These are phyloP conservation scores for Brachypodium distachyon DNA, from an alignment of 202 grass and related monocot species.

Conservation along the genomic window DNA sequence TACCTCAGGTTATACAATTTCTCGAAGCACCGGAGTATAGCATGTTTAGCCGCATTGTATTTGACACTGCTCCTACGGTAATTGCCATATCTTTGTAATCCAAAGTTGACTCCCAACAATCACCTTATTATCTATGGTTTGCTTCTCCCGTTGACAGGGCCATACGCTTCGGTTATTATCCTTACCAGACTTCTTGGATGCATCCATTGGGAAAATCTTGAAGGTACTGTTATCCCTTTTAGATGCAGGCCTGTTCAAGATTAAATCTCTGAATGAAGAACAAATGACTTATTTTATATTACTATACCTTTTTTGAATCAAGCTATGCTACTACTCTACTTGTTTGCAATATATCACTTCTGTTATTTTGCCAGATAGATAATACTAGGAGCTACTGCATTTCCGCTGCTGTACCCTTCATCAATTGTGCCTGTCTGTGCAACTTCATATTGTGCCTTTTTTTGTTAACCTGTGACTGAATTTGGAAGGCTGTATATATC, in stretches of 20 bases:
- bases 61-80: conserved; percentile 97
- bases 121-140: conserved; percentile 6
- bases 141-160: conserved; percentile 43
- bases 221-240: conserved; percentile 48
- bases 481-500: background rate
- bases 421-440: background rate
- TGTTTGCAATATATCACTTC: background rate
- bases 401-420: background rate
- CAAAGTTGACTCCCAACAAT: background rate
- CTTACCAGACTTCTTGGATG: conserved; percentile 96
- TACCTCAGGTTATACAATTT: conserved; percentile 88
- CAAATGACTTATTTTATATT: background rate
- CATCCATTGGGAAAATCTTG: conserved; percentile 92
- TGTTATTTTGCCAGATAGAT: background rate
- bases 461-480: background rate
- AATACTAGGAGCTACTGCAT: background rate
- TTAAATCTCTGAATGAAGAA: background rate
- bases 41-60: conserved; percentile 93
- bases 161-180: conserved; percentile 92
- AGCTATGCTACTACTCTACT: too few species aligned
- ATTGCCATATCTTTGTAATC: conserved; percentile 3
- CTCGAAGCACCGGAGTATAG: conserved; percentile 77
- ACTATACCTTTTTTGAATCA: background rate
- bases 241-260: background rate
- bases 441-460: background rate